Evolutionary conservation across 164 flowering plant genomes (phyloP), one percentile per base, ranked within the genome.

Genomic region (Aristolochia fimbriata): DNA sequence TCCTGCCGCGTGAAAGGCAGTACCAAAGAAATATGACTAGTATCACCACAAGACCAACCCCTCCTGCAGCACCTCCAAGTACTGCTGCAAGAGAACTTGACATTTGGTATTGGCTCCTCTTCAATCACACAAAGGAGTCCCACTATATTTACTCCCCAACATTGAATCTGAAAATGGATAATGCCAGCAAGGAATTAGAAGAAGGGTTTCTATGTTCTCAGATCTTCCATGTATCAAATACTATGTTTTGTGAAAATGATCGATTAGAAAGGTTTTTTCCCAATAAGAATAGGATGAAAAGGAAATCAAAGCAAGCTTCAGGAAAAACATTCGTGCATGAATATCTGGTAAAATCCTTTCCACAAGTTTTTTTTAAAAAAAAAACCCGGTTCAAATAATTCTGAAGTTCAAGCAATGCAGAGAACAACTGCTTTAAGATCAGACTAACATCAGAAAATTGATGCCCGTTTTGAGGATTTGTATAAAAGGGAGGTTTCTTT

Each of bases 41-140:
- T 49, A 91, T 60, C 69, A 75, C 85, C 65, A 81, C 82, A 76
- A 87, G 80, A 71, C 82, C 90, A 81, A 84, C 74, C 74, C 82
- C 87, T 83, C 97, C 97, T 81, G 85, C 96, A 88, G 88, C 96
- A 76, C 93, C 88, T 79, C 93, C 97, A 58, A 86, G 33, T 68
- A 86, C 69, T 73, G 87, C 90, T 78, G 94, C 96, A 88, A 84
- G 90, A 80, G 80, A 62, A 81, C 70, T 76, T 81, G 94, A 84
- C 97, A 91, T 91, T 73, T 83, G 83, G 77, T 73, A 69, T 56
- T 68, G 67, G 74, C 78, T 67, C 68, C 73, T 71, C 74, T 74
- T 81, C 74, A 81, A 62, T 67, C 67, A 66, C 49, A 47, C 57
- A 15, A 65, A 48, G 61, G 64, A 58, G 60, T 68, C 65, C 52